Evolutionary conservation across 371 early-diverging fungal species (phyloP).

Genomic region (Mortierella sp.): DNA sequence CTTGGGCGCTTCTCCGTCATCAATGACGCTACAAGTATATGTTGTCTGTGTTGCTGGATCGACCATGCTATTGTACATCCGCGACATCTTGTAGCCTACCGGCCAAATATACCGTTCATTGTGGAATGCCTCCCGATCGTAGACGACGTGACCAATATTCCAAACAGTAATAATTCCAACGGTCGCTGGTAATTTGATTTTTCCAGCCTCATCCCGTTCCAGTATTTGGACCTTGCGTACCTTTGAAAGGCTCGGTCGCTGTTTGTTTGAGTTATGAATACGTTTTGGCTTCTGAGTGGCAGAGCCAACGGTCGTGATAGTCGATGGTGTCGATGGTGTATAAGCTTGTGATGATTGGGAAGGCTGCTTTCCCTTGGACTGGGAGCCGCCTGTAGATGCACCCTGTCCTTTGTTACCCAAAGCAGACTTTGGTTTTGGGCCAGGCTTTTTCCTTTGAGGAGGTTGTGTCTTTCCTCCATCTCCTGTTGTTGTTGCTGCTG

Average conservation of each 20-base stretch:
- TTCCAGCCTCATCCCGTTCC: slow-evolving; percentile 73
- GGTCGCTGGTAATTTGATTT: slow-evolving; percentile 79
- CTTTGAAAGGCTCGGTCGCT: slow-evolving; percentile 51
- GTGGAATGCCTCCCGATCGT: slow-evolving; percentile 82
- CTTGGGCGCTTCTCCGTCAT: slow-evolving; percentile 80
- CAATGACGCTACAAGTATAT: slow-evolving; percentile 81
- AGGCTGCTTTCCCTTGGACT: slow-evolving; percentile 3
- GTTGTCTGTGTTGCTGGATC: slow-evolving; percentile 74
- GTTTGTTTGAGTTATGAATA: slow-evolving; percentile 60
- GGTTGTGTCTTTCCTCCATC: slow-evolving; percentile 3
- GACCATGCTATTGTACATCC: slow-evolving; percentile 79
- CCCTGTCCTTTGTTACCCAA: neutral
- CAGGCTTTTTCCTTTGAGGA: slow-evolving; percentile 20
- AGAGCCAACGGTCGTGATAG: slow-evolving; percentile 9
- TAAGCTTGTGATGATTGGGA: neutral
- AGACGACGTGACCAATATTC: slow-evolving; percentile 78
- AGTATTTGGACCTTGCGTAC: slow-evolving; percentile 65
- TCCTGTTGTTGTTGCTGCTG: neutral
- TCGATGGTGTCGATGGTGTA: neutral
- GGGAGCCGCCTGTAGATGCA: slow-evolving; percentile 10
- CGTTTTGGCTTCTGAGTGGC: slow-evolving; percentile 48
- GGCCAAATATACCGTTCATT: slow-evolving; percentile 91
- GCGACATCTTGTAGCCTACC: slow-evolving; percentile 71
- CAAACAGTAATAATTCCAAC: slow-evolving; percentile 83
- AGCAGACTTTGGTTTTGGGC: neutral